These are phyloP conservation scores for Rhodotorula sp. DNA, from an alignment of 1,284 basidiomycete species.

Conservation along the genomic window DNA sequence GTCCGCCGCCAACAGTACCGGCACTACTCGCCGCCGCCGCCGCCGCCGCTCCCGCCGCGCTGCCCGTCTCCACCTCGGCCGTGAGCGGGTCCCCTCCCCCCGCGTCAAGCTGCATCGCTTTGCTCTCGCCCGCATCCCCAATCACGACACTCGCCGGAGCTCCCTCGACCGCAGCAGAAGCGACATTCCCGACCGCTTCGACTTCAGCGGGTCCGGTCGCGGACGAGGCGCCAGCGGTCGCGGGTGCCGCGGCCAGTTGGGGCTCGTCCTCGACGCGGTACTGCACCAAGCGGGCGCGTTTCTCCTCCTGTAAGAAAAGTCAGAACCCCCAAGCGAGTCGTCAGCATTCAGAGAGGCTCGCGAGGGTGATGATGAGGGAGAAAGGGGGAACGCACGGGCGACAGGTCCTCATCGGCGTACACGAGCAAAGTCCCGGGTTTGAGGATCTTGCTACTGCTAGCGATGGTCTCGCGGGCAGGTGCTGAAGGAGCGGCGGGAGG, in stretches of 20 bases:
- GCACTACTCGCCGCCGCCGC: neutral
- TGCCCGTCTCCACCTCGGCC: constrained; percentile 19
- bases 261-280: constrained; percentile 36
- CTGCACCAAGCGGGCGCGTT: constrained; percentile 57
- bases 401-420: constrained; percentile 71
- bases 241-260: constrained; percentile 14
- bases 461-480: constrained; percentile 54
- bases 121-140: constrained; percentile 7
- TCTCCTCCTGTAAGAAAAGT: constrained; percentile 65
- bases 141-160: constrained; percentile 23
- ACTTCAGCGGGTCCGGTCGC: constrained; percentile 14
- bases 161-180: constrained; percentile 22
- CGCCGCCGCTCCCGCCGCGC: neutral
- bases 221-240: constrained; percentile 15
- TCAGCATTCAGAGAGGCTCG: neutral
- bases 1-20: constrained; percentile 24
- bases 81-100: constrained; percentile 25
- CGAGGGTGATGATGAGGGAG: no score
- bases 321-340: no score
- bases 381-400: constrained; percentile 57
- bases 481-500: neutral
- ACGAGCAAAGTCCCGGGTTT: constrained; percentile 75
- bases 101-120: neutral
- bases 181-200: constrained; percentile 22
- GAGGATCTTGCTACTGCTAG: constrained; percentile 56